Base-by-base conservation (phyloP, 768 basidiomycete genomes). In the Gloeopeniophorella convolvens region DNA sequence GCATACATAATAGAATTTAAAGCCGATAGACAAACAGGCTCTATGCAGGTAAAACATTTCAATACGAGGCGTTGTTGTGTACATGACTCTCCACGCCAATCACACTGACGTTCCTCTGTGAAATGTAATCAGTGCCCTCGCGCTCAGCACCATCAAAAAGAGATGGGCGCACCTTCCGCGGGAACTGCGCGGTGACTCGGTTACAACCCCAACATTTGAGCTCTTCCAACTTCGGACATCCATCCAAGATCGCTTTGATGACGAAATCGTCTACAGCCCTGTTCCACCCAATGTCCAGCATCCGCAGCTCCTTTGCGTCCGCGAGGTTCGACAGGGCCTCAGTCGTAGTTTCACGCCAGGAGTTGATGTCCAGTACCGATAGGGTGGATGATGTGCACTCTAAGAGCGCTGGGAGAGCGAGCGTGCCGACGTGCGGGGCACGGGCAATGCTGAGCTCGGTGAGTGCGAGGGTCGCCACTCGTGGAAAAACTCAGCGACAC, bases 251-350 rank as follows among this genome's bases (percentile, higher is more conserved):
- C 12, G 70, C 76, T 65, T 88, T 84, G 55, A 97, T 68, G 3
- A 85, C 73, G 60, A 86, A 93, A 65, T 98, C 86, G 51, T 93
- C 85, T 33, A 88, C 73, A 18, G 77, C 75, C 41, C 94, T 70
- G 59, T 92, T 92, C 78, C 86, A 98, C 1, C 93, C 85, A 2
- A 93, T 66, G 61, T 98, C 88, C 33, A 97, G 54, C 61, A 69
- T 74, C 58, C 63, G 67, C 62, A 95, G 54, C 30, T 73, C 67
- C 3, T 57, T 61, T 13, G 65, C 71, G 9, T 31, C 64, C 35
- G 65, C 62, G 20, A 68, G 60, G 15, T 78, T 62, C 12, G 50
- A 34, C 24, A 87, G 63, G 2, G 69, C 65, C 11, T 78, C 77
- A 28, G 73, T 70, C 0, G 74, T 71, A 0, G 79, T 72, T 3